These are phyloP conservation scores for Diaporthe citrichinensis DNA, from an alignment of 2,329 filamentous ascomycete species.

Conservation along the genomic window DNA sequence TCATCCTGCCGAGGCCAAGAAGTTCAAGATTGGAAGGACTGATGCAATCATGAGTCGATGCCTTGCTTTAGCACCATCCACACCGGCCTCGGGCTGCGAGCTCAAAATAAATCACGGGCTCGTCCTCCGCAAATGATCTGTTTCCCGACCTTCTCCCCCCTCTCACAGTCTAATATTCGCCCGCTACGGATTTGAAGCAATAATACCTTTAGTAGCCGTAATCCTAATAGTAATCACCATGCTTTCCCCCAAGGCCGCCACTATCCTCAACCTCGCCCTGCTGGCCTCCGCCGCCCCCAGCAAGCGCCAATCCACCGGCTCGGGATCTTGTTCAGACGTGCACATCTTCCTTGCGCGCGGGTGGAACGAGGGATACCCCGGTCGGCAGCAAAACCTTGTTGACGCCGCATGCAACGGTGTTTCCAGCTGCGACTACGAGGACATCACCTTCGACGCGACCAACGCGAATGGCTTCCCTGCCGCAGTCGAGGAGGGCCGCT, in stretches of 20 bases:
- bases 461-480: neutral
- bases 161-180: neutral
- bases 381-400: conserved; percentile 32
- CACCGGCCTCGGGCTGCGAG: neutral
- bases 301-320: conserved; percentile 45
- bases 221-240: conserved; percentile 21
- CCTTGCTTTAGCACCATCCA: neutral
- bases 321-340: conserved; percentile 25
- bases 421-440: conserved; percentile 29
- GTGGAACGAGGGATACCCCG: conserved; percentile 37
- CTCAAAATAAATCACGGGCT: neutral
- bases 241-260: conserved; percentile 10
- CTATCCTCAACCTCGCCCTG: conserved; percentile 13
- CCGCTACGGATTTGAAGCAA: neutral
- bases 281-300: conserved; percentile 17
- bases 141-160: neutral
- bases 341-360: conserved; percentile 40
- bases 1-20: conserved; percentile 15
- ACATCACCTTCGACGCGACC: conserved; percentile 30
- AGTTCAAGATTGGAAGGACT: neutral
- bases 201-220: neutral
- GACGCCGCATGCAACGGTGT: conserved; percentile 37
- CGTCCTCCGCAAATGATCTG: neutral
- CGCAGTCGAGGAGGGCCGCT: conserved; percentile 7
- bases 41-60: conserved; percentile 24